phyloP scores from a whole-genome alignment of 2,329 filamentous ascomycete species.

The Fusarium setosum region DNA sequence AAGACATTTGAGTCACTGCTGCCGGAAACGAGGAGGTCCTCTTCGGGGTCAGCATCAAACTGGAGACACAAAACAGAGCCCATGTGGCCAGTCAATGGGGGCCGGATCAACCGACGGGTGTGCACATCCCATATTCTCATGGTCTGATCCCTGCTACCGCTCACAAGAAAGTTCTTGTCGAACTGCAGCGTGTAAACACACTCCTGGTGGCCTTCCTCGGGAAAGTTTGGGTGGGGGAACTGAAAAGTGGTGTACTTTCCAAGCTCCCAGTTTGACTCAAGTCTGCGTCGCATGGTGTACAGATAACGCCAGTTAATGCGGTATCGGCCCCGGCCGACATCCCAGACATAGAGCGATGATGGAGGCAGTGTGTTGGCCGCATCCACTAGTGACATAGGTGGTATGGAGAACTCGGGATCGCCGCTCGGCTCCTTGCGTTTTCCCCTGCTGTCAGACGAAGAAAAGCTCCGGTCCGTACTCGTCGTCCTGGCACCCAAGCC shows the following conservation, averaged over 20 bases:
- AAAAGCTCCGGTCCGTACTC: constrained; percentile 44
- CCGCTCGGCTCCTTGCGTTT: constrained; percentile 52
- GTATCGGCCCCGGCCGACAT: constrained; percentile 58
- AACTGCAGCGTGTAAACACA: constrained; percentile 98
- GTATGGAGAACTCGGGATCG: constrained; percentile 46
- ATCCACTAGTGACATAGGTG: constrained; percentile 45
- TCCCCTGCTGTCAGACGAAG: constrained; percentile 45
- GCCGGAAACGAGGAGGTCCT: constrained; percentile 94
- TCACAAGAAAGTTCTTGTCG: constrained; percentile 86
- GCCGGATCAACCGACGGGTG: constrained; percentile 79
- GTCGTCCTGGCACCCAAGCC: constrained; percentile 43
- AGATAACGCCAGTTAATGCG: constrained; percentile 93
- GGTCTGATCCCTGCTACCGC: constrained; percentile 89
- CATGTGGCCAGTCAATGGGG: constrained; percentile 80
- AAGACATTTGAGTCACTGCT: constrained; percentile 94
- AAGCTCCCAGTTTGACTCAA: constrained; percentile 93
- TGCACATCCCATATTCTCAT: constrained; percentile 92
- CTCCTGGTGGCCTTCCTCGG: constrained; percentile 86
- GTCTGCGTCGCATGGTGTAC: constrained; percentile 84
- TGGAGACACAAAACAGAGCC: constrained; percentile 95
- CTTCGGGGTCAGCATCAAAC: constrained; percentile 87
- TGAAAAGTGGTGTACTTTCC: constrained; percentile 89
- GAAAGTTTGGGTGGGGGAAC: constrained; percentile 84
- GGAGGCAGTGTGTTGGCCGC: constrained; percentile 50
- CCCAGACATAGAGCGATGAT: constrained; percentile 64